phyloP scores from a whole-genome alignment of 1,139 yeast genomes.

The Protomyces pachydermus region DNA sequence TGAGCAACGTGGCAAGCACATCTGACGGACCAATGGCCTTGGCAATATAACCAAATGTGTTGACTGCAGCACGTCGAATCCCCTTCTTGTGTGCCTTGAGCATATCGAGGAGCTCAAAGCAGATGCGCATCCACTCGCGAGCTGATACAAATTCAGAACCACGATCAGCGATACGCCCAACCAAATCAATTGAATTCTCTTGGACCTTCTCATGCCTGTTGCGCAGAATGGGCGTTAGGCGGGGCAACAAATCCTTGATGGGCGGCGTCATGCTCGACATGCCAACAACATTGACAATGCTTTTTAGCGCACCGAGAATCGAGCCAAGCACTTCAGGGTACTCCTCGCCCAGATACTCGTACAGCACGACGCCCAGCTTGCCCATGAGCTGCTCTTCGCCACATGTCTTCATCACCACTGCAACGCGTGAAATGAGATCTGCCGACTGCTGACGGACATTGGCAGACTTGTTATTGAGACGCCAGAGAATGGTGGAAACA shows the following conservation, averaged over 20 bases:
- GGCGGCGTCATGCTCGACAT: conserved; percentile 72
- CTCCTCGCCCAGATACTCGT: conserved; percentile 91
- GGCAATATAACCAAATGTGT: conserved; percentile 87
- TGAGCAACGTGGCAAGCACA: conserved; percentile 75
- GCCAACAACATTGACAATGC: conserved; percentile 51
- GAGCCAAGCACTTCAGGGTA: conserved; percentile 93
- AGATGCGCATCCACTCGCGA: conserved; percentile 95
- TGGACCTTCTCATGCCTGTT: conserved; percentile 91
- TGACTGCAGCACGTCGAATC: conserved; percentile 79
- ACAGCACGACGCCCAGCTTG: conserved; percentile 68
- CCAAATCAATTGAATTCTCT: conserved; percentile 70
- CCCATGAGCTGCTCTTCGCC: conserved; percentile 59
- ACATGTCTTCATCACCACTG: conserved; percentile 65
- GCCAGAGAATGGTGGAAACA: conserved; percentile 65
- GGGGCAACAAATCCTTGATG: conserved; percentile 72
- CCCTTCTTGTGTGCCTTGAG: conserved; percentile 76
- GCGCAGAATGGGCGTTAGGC: conserved; percentile 83
- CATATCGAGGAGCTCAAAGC: conserved; percentile 85
- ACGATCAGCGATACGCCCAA: conserved; percentile 75
- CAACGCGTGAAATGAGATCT: conserved; percentile 62
- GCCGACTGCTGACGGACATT: conserved; percentile 82
- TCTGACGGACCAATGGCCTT: conserved; percentile 95
- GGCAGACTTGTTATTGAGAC: conserved; percentile 67
- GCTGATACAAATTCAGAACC: conserved; percentile 87
- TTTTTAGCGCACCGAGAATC: conserved; percentile 62